Base-by-base conservation (phyloP, 306 rosid genomes). In the Trifolium fragiferum region DNA sequence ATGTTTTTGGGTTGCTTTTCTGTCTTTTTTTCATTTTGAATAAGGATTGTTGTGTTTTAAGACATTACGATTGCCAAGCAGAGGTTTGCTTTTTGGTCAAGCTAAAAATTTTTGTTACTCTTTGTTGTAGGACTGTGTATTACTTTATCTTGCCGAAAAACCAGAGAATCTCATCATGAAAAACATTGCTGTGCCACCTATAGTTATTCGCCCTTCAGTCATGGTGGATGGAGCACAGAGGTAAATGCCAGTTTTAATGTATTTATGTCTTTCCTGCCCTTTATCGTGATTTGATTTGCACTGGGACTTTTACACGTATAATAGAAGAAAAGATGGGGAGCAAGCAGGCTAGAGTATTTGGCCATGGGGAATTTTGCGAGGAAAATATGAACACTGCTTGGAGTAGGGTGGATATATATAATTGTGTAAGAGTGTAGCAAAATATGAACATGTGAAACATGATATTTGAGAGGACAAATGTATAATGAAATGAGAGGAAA, bases 141-240 rank as follows among this genome's bases (percentile, higher is more conserved):
- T 93, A 80, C 91, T 94, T 80, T 81, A 83, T 84, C 83, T 93
- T 62, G 82, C 86, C 40, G 84, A 82, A 74, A 84, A 94, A 82
- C 98, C 98, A n/a, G 97, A 91, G 86, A 91, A 87, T 63, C 87
- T 91, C 68, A 85, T 91, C 13, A 55, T 81, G 60, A 87, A 86
- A 72, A 87, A 77, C 76, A 76, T 94, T 59, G 75, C 89, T 6
- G 98, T 94, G 85, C 96, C 98, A 66, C 98, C 98, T 66, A 81
- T 88, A 66, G 80, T 90, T 46, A 87, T 90, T 79, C 97, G 97
- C 75, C 98, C 98, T 73, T 94, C 98, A 68, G 98, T 90, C 68
- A 80, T 94, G 10, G 83, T 84, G 89, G 94, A 87, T 79, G 86
- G 90, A 60, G 83, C 90, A 50, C 94, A 60, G 66, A 93, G 97